Base-by-base conservation (phyloP, 345 rosid genomes). In the Citrus trifoliata region DNA sequence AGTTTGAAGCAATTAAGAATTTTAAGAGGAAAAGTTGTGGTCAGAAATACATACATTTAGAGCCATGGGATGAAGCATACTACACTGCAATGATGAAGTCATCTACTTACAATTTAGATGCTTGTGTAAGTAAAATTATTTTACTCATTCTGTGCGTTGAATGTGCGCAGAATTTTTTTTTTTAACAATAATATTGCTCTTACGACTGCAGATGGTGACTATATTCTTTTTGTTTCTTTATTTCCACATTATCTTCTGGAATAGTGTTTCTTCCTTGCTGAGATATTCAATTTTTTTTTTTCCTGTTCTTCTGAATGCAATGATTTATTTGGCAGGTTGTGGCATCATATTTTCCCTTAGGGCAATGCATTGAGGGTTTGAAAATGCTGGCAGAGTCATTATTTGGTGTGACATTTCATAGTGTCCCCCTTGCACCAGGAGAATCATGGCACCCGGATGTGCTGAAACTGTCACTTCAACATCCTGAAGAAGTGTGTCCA, bases 391-490 rank as follows among this genome's bases (percentile, higher is more conserved):
- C 89, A 79, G 83, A 88, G 75, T 90, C 97, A 75, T 86, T 95
- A 76, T 95, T 95, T 83, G 98, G 97, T 83, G 94, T 92, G 74
- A 86, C 91, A 53, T 91, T 90, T 80, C 86, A 79, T 42, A 83
- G 81, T 48, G 78, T 91, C 70, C 85, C 97, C 46, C 78, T 92
- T 83, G 88, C 90, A 65, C 97, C 90, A 21, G 98, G 99, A 53
- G 99, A 95, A 91, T 91, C 98, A 10, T 95, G 99, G 99, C 97
- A 95, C 82, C 93, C 98, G 30, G 88, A 90, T 68, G 97, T 95
- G 79, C 88, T 92, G 67, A 93, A 95, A 89, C 76, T 93, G 93
- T 83, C 86, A 72, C 93, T 95, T 78, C 89, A 89, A 83, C 97
- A 93, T 84, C 97, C 97, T 7, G 95, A 93, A 59, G 99, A 95